phyloP scores from a whole-genome alignment of 176 grass and related monocot genomes.

The Thalia dealbata region DNA sequence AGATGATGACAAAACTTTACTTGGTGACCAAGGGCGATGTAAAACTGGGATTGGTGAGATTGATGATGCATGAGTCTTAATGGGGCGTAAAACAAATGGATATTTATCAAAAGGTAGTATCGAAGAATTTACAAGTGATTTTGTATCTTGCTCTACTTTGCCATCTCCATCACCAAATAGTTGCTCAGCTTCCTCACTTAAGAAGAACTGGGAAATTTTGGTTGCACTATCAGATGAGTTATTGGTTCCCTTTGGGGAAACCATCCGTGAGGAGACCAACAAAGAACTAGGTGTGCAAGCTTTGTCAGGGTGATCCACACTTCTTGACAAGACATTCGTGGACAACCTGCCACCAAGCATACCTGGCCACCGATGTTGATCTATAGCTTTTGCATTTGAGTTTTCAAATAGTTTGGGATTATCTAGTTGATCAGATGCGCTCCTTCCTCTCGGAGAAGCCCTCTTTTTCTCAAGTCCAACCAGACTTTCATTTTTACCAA shows the following conservation, averaged over 20 bases:
- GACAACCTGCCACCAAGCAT: slow-evolving; percentile 60
- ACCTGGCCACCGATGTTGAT: slow-evolving; percentile 87
- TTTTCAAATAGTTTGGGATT: slow-evolving; percentile 24
- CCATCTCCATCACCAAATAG: slow-evolving; percentile 35
- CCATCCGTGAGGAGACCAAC: slow-evolving; percentile 14
- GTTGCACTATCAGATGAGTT: slow-evolving; percentile 28
- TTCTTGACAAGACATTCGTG: slow-evolving; percentile 28
- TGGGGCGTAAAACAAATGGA: not conserved
- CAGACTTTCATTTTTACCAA: slow-evolving; percentile 30
- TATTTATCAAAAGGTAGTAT: slow-evolving; percentile 26
- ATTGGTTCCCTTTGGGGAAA: slow-evolving; percentile 31
- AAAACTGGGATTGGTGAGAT: not conserved
- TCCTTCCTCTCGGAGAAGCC: slow-evolving; percentile 60
- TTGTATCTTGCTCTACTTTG: slow-evolving; percentile 36
- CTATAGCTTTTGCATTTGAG: slow-evolving; percentile 59
- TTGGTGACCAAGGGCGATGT: slow-evolving; percentile 5
- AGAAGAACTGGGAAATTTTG: slow-evolving; percentile 24
- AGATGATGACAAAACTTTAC: not conserved
- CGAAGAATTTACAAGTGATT: slow-evolving; percentile 32
- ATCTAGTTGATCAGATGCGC: slow-evolving; percentile 44
- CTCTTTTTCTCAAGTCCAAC: slow-evolving; percentile 50
- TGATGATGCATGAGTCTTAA: slow-evolving; percentile 2
- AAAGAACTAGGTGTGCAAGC: slow-evolving; percentile 19
- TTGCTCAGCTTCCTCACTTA: slow-evolving; percentile 34
- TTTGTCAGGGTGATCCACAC: slow-evolving; percentile 36